Evolutionary conservation across 2,329 filamentous ascomycete species (phyloP).

Genomic region (Pseudodiploospora longispora): DNA sequence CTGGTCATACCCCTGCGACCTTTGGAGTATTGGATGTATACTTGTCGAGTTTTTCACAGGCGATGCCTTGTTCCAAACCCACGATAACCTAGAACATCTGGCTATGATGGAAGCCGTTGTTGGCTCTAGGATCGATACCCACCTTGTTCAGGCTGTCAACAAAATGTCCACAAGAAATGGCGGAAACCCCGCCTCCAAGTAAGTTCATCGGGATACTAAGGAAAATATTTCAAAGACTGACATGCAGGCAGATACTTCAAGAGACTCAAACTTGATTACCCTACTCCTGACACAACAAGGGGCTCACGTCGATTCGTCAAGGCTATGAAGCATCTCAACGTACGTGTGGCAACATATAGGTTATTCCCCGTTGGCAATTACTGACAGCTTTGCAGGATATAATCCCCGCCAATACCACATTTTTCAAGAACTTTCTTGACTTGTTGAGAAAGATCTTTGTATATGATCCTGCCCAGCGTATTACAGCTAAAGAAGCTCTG

Average conservation of each 20-base stretch:
- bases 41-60: slow-evolving; percentile 66
- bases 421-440: slow-evolving; percentile 56
- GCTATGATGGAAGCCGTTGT: slow-evolving; percentile 71
- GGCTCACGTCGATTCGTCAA: slow-evolving; percentile 60
- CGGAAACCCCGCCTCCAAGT: slow-evolving; percentile 59
- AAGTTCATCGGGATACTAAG: slow-evolving; percentile 16
- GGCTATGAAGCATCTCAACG: slow-evolving; percentile 61
- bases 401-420: slow-evolving; percentile 50
- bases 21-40: slow-evolving; percentile 68
- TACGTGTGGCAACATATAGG: slow-evolving; percentile 27
- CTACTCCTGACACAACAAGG: slow-evolving; percentile 53
- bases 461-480: slow-evolving; percentile 57
- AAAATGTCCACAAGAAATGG: slow-evolving; percentile 48
- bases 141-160: slow-evolving; percentile 42
- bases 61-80: slow-evolving; percentile 63
- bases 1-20: slow-evolving; percentile 65
- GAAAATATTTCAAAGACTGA: background rate
- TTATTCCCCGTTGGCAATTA: background rate
- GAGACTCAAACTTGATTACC: slow-evolving; percentile 56
- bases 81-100: slow-evolving; percentile 63
- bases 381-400: slow-evolving; percentile 45
- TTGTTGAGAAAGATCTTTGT: slow-evolving; percentile 59
- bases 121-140: slow-evolving; percentile 48
- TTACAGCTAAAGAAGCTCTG: slow-evolving; percentile 58
- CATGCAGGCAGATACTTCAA: slow-evolving; percentile 53